Evolutionary conservation across 148 eudicot species (phyloP), one percentile per base, ranked within the genome.

Genomic region (Drosera capensis): DNA sequence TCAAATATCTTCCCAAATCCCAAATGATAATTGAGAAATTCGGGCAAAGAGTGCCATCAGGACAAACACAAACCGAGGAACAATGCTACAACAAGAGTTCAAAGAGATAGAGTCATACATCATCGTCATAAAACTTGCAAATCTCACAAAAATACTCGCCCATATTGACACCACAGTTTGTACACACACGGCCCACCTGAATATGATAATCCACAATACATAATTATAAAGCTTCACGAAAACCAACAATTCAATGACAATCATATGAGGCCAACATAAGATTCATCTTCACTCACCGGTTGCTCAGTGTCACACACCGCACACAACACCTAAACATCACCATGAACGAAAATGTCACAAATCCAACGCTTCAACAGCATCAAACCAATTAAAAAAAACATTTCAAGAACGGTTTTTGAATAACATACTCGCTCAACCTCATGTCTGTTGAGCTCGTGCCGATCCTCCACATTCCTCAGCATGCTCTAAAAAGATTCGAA

Each of bases 271-370:
- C n/a, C n/a, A n/a, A n/a, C n/a, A n/a, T 52, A 22, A 51, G 41
- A 43, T 19, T 20, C 48, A 50, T 37, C 63, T 8, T 51, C 23
- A 72, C 79, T 59, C 62, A 84, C 93, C 23, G 86, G 95, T 59
- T 92, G 95, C 56, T 92, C 99, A 45, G 99, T 85, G 60, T 92
- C 99, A 67, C 95, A 92, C 35, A 92, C 86, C 45, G 78, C 66
- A 66, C 99, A 92, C 43, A 85, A 68, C 44, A 85, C 94, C 95
- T 92, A 11, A 63, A 49, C 19, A 21, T 4, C 40, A 46, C 18
- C 7, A 58, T 2, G 23, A 43, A 26, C 14, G 20, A 36, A 41
- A 46, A 37, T 47, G 40, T 35, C 17, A 38, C 19, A 25, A 9
- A 18, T 52, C 5, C 15, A 23, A 8, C 9, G 3, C 6, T 5